phyloP scores from a whole-genome alignment of 2,329 filamentous ascomycete genomes.

The Lachnellula cervina region DNA sequence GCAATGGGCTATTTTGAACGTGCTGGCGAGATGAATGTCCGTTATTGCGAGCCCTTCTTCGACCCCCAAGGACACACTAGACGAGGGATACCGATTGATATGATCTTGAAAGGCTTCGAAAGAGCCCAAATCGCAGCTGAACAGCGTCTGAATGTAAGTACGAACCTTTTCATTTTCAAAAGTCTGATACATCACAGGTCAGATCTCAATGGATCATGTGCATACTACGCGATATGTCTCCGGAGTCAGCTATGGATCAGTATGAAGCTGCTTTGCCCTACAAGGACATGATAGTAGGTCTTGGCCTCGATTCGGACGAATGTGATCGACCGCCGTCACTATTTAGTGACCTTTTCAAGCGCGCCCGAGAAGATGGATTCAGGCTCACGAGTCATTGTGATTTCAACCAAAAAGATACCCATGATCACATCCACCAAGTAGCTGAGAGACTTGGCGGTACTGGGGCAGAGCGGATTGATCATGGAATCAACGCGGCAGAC shows the following conservation, averaged over 20 bases:
- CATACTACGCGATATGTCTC: conserved; percentile 64
- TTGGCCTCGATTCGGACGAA: conserved; percentile 62
- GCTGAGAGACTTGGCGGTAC: conserved; percentile 51
- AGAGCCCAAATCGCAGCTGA: conserved; percentile 55
- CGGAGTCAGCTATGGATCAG: conserved; percentile 45
- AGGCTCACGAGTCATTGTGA: conserved; percentile 61
- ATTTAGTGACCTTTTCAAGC: conserved; percentile 56
- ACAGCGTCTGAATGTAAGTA: conserved; percentile 52
- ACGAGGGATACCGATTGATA: conserved; percentile 56
- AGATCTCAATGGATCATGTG: conserved; percentile 61
- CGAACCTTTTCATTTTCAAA: not conserved
- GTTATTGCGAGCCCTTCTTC: conserved; percentile 73
- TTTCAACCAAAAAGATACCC: conserved; percentile 63
- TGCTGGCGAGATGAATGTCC: conserved; percentile 57
- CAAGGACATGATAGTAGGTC: conserved; percentile 40
- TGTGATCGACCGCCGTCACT: conserved; percentile 47
- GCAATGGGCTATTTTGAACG: conserved; percentile 65
- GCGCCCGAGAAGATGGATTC: conserved; percentile 48
- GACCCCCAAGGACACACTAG: conserved; percentile 68
- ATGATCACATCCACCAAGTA: conserved; percentile 52
- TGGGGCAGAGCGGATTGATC: conserved; percentile 62
- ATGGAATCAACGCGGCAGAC: conserved; percentile 59
- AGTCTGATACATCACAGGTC: conserved; percentile 11
- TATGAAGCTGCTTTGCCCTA: conserved; percentile 36
- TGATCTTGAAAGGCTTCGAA: conserved; percentile 57